These are phyloP conservation scores for Aureobasidium sp. DNA, from an alignment of 2,329 filamentous ascomycete species.

Conservation along the genomic window DNA sequence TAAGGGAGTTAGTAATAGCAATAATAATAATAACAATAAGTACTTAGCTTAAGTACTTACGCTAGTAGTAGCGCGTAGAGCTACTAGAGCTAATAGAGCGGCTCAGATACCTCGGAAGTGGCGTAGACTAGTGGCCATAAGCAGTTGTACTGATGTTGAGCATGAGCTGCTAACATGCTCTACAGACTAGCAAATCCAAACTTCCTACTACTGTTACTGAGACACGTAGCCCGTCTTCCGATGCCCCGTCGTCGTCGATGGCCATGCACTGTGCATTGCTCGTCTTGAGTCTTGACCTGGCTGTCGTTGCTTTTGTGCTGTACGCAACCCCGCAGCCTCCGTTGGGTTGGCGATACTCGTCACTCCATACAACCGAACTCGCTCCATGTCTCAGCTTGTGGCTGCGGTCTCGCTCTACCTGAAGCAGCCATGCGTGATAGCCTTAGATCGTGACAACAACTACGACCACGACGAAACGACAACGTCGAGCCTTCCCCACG, in stretches of 20 bases:
- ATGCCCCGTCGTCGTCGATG: neutral
- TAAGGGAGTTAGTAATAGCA: no score
- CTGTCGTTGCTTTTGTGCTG: neutral
- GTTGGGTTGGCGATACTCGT: neutral
- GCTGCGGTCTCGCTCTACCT: constrained; percentile 3
- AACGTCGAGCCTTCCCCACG: constrained; percentile 10
- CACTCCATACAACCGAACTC: neutral
- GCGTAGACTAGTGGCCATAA: no score
- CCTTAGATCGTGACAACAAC: neutral
- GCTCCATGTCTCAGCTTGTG: constrained; percentile 9
- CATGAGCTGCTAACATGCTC: no score
- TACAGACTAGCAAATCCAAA: neutral
- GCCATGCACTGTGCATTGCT: neutral
- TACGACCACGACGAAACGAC: neutral
- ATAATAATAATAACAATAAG: no score
- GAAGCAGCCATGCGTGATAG: neutral
- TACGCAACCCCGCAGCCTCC: constrained; percentile 6
- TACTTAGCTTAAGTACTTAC: no score
- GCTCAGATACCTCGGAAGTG: no score
- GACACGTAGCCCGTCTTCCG: neutral
- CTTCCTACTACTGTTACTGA: neutral
- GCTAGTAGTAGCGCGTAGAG: no score
- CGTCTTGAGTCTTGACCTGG: neutral
- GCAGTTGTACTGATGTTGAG: no score
- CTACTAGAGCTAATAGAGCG: no score